Conservation (phyloP, 768 basidiomycete species). For the Suillus bovinus region DNA sequence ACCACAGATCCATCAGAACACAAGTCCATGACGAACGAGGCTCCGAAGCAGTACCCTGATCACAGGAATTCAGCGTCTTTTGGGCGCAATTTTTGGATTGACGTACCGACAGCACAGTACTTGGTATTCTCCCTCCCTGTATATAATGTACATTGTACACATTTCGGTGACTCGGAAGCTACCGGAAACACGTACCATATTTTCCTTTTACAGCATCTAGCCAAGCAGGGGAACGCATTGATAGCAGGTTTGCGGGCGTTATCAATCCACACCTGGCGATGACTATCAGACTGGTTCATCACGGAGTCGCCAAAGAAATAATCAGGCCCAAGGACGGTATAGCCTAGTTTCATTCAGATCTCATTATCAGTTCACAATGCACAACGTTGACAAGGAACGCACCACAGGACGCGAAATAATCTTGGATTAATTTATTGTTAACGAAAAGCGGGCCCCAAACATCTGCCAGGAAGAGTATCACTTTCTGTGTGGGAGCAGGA, state of each 20-base stretch:
- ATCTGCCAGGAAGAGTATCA: constrained; percentile 58
- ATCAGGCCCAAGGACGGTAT: constrained; percentile 56
- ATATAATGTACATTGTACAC: constrained; percentile 2
- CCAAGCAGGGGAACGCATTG: constrained; percentile 48
- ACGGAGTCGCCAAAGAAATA: constrained; percentile 57
- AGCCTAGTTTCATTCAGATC: constrained; percentile 38
- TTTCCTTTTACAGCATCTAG: constrained; percentile 46
- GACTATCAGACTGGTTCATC: constrained; percentile 29
- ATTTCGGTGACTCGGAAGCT: constrained; percentile 16
- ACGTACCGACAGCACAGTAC: constrained; percentile 46
- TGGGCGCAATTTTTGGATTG: no score
- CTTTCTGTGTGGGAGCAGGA: constrained; percentile 31
- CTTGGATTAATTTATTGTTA: constrained; percentile 59
- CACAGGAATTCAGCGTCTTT: constrained; percentile 1
- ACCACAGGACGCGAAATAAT: constrained; percentile 65
- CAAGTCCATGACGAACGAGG: constrained; percentile 46
- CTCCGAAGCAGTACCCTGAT: constrained; percentile 59
- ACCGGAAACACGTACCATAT: constrained; percentile 39
- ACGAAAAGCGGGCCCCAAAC: constrained; percentile 53
- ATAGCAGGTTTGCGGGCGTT: constrained; percentile 34
- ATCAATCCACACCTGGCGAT: constrained; percentile 41
- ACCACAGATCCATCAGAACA: constrained; percentile 43
- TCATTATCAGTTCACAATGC: background rate
- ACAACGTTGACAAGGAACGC: constrained; percentile 10
- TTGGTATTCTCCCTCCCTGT: constrained; percentile 29